These are phyloP conservation scores for Jacaranda copaia DNA, from an alignment of 257 asterid genomes.

Conservation along the genomic window DNA sequence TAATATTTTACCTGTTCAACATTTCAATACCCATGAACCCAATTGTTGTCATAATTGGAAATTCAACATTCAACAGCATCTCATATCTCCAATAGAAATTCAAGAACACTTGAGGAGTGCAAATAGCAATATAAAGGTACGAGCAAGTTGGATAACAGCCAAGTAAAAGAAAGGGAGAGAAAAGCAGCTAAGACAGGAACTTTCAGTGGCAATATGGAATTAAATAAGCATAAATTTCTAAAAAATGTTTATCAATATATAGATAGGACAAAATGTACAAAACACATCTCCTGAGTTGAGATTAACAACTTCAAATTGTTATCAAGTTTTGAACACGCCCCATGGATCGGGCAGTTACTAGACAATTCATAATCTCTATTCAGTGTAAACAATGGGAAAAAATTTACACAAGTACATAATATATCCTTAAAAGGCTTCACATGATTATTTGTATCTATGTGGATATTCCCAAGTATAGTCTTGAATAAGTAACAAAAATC, in stretches of 20 bases:
- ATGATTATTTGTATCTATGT: background rate
- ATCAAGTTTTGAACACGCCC: conserved; percentile 5
- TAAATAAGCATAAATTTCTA: background rate
- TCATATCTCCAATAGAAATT: background rate
- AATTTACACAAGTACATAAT: background rate
- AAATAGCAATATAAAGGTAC: conserved; percentile 17
- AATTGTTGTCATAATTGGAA: background rate
- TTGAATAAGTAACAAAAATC: conserved; percentile 35
- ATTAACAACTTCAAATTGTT: conserved; percentile 8
- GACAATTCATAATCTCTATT: conserved; percentile 19
- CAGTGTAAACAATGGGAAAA: conserved; percentile 7
- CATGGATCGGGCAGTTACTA: conserved; percentile 31
- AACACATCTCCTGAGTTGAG: background rate
- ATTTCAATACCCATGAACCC: conserved; percentile 2
- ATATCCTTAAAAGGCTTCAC: conserved; percentile 14
- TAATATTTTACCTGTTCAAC: conserved; percentile 1
- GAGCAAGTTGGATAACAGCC: conserved; percentile 14
- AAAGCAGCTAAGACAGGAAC: background rate
- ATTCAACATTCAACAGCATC: conserved; percentile 3
- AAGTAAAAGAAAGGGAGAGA: background rate
- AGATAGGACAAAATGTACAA: conserved; percentile 12
- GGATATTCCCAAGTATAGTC: conserved; percentile 35
- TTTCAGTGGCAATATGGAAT: too few species aligned
- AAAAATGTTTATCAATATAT: background rate
- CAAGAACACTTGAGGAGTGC: conserved; percentile 15